Conservation (phyloP, 202 grass and related monocot genomes). For the Digitaria exilis region DNA sequence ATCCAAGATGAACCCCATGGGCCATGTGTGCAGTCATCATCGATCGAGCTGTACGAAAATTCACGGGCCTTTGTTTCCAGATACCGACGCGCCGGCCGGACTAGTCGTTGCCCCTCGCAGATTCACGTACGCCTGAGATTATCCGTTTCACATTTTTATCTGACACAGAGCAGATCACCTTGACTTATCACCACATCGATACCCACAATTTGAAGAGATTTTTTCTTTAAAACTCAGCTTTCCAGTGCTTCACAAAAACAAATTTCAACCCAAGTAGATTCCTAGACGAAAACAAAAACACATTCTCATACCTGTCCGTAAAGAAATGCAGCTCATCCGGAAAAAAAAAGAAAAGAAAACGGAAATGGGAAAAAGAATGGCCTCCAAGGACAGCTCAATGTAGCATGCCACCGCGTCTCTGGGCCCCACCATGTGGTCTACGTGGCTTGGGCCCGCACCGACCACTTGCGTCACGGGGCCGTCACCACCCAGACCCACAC, state of each 20-base stretch:
- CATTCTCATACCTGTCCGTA: neutral
- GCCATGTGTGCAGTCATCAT: neutral
- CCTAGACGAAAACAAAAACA: neutral
- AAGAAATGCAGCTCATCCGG: neutral
- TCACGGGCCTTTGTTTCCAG: neutral
- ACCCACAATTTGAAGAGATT: neutral
- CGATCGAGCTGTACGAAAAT: neutral
- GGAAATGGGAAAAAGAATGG: too few species aligned
- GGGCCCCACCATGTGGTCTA: slow-evolving; percentile 51
- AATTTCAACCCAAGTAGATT: neutral
- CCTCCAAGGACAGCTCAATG: slow-evolving; percentile 38
- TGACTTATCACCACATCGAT: neutral
- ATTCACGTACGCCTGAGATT: neutral
- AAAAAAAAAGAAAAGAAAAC: neutral
- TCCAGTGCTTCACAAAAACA: neutral
- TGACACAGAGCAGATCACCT: neutral
- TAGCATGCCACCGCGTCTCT: neutral
- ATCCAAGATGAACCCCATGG: neutral
- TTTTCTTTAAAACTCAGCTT: neutral
- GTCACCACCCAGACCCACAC: neutral
- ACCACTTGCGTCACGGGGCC: neutral
- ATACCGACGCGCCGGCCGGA: neutral
- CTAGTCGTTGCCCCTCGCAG: neutral
- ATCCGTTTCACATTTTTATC: neutral
- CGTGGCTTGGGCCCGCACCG: slow-evolving; percentile 39